Conservation (phyloP, 164 flowering plant species). For the Nymphaea thermarum region DNA sequence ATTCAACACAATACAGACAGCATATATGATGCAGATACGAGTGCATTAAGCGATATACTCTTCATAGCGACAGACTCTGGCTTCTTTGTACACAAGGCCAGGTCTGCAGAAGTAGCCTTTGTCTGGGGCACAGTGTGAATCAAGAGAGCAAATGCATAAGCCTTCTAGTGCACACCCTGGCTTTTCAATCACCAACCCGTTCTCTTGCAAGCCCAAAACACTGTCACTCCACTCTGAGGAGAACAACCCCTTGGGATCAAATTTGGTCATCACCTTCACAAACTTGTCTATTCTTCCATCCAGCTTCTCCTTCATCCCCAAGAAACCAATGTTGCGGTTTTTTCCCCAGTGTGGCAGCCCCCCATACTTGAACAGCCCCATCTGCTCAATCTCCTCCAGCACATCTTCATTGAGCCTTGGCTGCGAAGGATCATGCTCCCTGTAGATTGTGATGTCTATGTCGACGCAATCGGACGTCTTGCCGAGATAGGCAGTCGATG, state of each 20-base stretch:
- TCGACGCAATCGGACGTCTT: neutral
- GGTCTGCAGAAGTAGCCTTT: neutral
- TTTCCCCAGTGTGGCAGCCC: neutral
- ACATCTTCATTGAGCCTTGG: neutral
- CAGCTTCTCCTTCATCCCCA: neutral
- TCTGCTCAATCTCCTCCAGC: neutral
- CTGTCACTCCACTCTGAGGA: neutral
- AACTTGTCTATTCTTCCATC: neutral
- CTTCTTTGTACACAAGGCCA: neutral
- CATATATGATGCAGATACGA: too few species aligned
- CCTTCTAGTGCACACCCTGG: neutral
- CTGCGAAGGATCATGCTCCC: neutral
- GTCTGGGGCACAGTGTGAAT: neutral
- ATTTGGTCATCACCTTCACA: neutral
- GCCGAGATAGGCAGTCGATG: neutral
- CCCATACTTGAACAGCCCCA: neutral
- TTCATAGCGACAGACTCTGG: neutral
- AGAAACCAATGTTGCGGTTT: neutral
- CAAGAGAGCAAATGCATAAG: neutral
- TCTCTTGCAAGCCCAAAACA: neutral
- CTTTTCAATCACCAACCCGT: neutral
- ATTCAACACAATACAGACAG: too few species aligned
- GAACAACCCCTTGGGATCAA: neutral
- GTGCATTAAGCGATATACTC: neutral
- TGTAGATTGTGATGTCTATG: neutral